Conservation (phyloP, 192 early-diverging fungal species). For the Lobosporangium transversale region DNA sequence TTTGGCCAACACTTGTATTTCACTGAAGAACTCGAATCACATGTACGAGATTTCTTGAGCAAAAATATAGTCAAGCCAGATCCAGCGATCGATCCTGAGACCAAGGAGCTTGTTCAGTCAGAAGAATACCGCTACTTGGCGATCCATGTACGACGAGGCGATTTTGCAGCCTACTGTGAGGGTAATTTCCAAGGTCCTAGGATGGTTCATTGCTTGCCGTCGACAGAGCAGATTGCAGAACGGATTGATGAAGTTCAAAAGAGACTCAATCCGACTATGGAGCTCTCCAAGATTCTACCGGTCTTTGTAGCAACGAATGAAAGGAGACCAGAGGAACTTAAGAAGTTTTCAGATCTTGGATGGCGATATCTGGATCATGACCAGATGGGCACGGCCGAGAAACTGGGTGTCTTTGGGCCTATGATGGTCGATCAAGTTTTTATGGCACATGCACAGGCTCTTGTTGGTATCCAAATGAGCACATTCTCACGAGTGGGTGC, state of each 20-base stretch:
- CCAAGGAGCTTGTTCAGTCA: neutral
- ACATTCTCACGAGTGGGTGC: slow-evolving; percentile 50
- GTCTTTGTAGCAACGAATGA: slow-evolving; percentile 53
- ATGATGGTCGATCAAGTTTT: slow-evolving; percentile 50
- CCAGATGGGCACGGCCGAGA: slow-evolving; percentile 32
- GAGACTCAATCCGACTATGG: slow-evolving; percentile 22
- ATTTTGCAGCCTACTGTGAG: slow-evolving; percentile 34
- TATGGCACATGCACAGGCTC: slow-evolving; percentile 44
- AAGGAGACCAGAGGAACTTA: slow-evolving; percentile 34
- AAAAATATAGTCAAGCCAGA: slow-evolving; percentile 21
- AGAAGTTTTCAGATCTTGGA: slow-evolving; percentile 43
- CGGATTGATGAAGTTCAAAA: slow-evolving; percentile 30
- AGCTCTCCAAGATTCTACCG: slow-evolving; percentile 23
- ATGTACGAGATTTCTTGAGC: slow-evolving; percentile 30
- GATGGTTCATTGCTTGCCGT: slow-evolving; percentile 40
- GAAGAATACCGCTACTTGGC: slow-evolving; percentile 20
- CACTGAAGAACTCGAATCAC: slow-evolving; percentile 33
- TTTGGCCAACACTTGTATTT: slow-evolving; percentile 45
- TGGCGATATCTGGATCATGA: slow-evolving; percentile 40
- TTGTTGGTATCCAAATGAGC: slow-evolving; percentile 49
- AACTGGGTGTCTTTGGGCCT: slow-evolving; percentile 33
- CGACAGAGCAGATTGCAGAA: slow-evolving; percentile 41
- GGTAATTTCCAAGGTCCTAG: slow-evolving; percentile 26
- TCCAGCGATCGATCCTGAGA: slow-evolving; percentile 19
- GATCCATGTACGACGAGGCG: slow-evolving; percentile 43